phyloP scores from a whole-genome alignment of 805 yeast genomes.

The Metschnikowia aberdeeniae region DNA sequence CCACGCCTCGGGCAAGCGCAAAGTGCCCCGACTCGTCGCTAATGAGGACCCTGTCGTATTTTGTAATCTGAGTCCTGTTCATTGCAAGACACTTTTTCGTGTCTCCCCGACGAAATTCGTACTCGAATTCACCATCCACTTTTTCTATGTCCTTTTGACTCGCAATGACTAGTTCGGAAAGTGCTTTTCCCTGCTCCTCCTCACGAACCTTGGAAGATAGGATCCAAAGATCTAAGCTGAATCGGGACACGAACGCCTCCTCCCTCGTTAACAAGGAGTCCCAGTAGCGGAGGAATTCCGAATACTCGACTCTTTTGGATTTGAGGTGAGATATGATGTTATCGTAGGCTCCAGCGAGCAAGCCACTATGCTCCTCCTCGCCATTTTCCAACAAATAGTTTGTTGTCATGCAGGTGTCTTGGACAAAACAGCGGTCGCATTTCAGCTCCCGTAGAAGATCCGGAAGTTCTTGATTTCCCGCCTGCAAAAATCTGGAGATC shows the following conservation, averaged over 20 bases:
- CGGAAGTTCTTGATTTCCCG: conserved; percentile 50
- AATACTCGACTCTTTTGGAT: conserved; percentile 34
- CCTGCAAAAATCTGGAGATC: conserved; percentile 55
- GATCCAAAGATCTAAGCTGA: conserved; percentile 68
- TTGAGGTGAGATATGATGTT: conserved; percentile 48
- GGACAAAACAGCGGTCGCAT: conserved; percentile 60
- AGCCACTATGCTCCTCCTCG: conserved; percentile 48
- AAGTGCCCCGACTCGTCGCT: conserved; percentile 82
- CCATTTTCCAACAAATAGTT: conserved; percentile 62
- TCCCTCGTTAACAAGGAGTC: conserved; percentile 69
- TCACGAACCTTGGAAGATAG: conserved; percentile 59
- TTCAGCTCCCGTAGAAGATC: conserved; percentile 46
- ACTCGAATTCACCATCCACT: conserved; percentile 31
- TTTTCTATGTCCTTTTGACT: conserved; percentile 19
- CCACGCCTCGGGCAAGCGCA: conserved; percentile 62
- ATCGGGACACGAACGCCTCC: conserved; percentile 51
- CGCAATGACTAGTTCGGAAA: conserved; percentile 47
- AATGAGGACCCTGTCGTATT: conserved; percentile 61
- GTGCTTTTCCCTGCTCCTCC: conserved; percentile 50
- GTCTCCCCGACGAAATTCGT: conserved; percentile 44
- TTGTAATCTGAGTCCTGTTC: conserved; percentile 45
- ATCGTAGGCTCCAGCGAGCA: conserved; percentile 45
- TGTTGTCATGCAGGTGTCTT: conserved; percentile 59
- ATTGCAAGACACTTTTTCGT: conserved; percentile 14
- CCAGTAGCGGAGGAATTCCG: conserved; percentile 67